Conservation (phyloP, 139 green algal species). For the Chlamydomonas sphaeroides region DNA sequence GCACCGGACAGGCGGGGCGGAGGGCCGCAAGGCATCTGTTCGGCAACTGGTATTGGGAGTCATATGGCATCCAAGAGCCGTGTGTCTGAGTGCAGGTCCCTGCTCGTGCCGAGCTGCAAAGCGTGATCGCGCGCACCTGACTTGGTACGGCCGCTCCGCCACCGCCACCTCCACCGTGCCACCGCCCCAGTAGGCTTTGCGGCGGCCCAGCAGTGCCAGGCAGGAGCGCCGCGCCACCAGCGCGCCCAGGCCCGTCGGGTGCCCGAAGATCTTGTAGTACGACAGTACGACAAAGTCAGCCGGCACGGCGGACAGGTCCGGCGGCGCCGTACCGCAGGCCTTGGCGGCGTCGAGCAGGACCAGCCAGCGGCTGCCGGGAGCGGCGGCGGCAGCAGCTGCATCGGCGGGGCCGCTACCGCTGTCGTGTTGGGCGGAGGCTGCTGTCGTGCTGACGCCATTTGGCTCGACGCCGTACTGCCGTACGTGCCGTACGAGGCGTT, state of each 20-base stretch:
- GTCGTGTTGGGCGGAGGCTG: constrained; percentile 1
- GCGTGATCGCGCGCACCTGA: constrained; percentile 52
- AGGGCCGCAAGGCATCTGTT: no score
- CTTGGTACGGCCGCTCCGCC: constrained; percentile 58
- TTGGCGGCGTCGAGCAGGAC: constrained; percentile 93
- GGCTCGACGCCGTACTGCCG: background rate
- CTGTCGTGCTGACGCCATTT: constrained; percentile 17
- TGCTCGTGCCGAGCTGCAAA: no score
- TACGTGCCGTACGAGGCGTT: constrained; percentile 21
- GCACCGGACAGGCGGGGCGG: no score
- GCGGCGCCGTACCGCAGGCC: constrained; percentile 74
- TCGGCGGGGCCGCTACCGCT: background rate
- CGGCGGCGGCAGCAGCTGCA: background rate
- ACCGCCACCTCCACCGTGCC: constrained; percentile 76
- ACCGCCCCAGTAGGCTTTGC: constrained; percentile 88
- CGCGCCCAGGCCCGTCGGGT: constrained; percentile 80
- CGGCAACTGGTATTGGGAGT: no score
- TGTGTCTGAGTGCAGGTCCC: no score
- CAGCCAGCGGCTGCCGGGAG: constrained; percentile 54
- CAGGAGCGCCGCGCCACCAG: constrained; percentile 75
- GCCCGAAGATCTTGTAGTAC: constrained; percentile 93
- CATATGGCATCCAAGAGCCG: no score
- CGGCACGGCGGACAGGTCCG: constrained; percentile 71
- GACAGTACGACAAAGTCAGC: constrained; percentile 91
- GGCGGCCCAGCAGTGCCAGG: constrained; percentile 55